phyloP scores from a whole-genome alignment of 192 early-diverging fungal genomes.

The Backusella mclennaniae region DNA sequence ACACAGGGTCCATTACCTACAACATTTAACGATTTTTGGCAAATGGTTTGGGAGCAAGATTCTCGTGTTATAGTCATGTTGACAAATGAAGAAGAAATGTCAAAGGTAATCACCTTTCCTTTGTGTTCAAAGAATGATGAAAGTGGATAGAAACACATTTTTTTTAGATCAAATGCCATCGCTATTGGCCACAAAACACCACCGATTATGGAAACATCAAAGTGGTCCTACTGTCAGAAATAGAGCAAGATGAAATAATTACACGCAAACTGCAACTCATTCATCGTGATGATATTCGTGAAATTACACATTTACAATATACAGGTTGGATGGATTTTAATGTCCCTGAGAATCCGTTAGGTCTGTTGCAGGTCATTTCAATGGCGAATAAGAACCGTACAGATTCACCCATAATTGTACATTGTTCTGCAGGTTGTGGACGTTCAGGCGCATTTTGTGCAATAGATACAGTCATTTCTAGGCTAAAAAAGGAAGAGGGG shows the following conservation, averaged over 20 bases:
- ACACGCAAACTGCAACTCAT: slow-evolving; percentile 50
- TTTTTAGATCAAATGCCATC: slow-evolving; percentile 70
- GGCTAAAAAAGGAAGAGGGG: slow-evolving; percentile 39
- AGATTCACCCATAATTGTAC: slow-evolving; percentile 30
- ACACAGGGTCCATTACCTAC: slow-evolving; percentile 75
- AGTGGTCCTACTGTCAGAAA: slow-evolving; percentile 55
- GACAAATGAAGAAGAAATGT: slow-evolving; percentile 86
- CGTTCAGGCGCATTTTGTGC: slow-evolving; percentile 59
- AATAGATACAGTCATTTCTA: slow-evolving; percentile 48
- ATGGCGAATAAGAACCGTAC: slow-evolving; percentile 35
- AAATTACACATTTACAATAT: slow-evolving; percentile 82
- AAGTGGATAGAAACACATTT: not conserved
- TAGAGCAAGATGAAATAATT: slow-evolving; percentile 51
- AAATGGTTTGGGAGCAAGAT: slow-evolving; percentile 90
- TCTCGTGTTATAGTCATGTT: slow-evolving; percentile 90
- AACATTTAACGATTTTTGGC: slow-evolving; percentile 94
- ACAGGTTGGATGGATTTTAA: slow-evolving; percentile 87
- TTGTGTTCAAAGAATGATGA: not conserved
- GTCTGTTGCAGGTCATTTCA: slow-evolving; percentile 58
- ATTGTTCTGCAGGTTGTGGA: slow-evolving; percentile 62
- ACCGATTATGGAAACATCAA: slow-evolving; percentile 49
- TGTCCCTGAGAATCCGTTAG: slow-evolving; percentile 64
- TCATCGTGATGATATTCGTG: slow-evolving; percentile 16
- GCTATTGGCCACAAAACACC: slow-evolving; percentile 82
- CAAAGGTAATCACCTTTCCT: slow-evolving; percentile 46